Base-by-base conservation (phyloP, 352 stramenopile genomes). In the Ophiocytium majus region DNA sequence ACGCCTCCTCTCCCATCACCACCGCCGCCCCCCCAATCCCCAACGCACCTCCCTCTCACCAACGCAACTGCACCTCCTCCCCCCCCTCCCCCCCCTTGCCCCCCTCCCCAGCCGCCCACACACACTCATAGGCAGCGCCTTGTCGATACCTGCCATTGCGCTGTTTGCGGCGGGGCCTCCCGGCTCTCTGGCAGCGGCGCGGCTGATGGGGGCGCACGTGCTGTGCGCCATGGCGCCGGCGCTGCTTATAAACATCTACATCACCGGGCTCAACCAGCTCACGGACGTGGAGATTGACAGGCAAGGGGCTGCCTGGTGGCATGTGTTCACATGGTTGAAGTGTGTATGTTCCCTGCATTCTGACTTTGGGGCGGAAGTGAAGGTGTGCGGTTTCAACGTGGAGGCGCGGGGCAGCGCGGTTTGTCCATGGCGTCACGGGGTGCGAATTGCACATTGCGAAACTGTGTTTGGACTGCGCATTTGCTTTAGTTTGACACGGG, bases 261-360 rank as follows among this genome's bases (percentile, higher is more conserved):
- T 96, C 82, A 96, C 93, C 0, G 93, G 93, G 34, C 86, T 96
- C n/a, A 96, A 96, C 88, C 93, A 96, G 91, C 85, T 87, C 32
- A 87, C 79, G 9, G 83, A 87, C 63, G 83, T 87, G 37, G 83
- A 87, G 80, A 87, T 87, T 35, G 83, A 87, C 80, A 79, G 66
- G 66, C 14, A 14, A 43, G n/a, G n/a, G n/a, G n/a, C n/a, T n/a
- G n/a, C n/a, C n/a, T n/a, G n/a, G n/a, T n/a, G n/a, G n/a, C n/a
- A n/a, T n/a, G n/a, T n/a, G n/a, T n/a, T n/a, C n/a, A n/a, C n/a
- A n/a, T n/a, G n/a, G n/a, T n/a, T n/a, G n/a, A n/a, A n/a, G n/a
- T n/a, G n/a, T n/a, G n/a, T n/a, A n/a, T n/a, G n/a, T n/a, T n/a
- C n/a, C n/a, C n/a, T n/a, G n/a, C n/a, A n/a, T n/a, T n/a, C n/a